phyloP scores from a whole-genome alignment of 441 rosid genomes.

The Theobroma grandiflorum region DNA sequence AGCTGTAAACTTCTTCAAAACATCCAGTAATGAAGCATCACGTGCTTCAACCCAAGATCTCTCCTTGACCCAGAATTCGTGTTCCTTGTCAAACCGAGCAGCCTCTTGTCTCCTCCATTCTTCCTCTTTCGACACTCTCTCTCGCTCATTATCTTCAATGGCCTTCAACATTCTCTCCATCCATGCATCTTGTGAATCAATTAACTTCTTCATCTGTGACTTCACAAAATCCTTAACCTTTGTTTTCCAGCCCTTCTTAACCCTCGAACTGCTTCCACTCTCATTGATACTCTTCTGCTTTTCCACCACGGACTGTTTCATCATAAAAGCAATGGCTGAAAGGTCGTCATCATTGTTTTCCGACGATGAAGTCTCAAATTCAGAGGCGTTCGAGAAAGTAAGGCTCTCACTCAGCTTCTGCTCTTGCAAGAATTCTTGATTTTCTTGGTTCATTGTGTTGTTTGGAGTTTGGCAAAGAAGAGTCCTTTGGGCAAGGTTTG shows the following conservation, averaged over 20 bases:
- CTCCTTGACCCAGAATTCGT: conserved; percentile 57
- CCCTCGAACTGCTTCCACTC: conserved; percentile 30
- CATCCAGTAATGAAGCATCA: conserved; percentile 55
- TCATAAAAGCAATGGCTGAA: conserved; percentile 52
- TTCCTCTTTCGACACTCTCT: conserved; percentile 49
- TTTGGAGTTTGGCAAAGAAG: conserved; percentile 31
- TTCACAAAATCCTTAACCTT: conserved; percentile 60
- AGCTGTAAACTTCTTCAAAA: conserved; percentile 38
- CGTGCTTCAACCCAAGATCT: conserved; percentile 64
- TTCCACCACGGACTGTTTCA: conserved; percentile 38
- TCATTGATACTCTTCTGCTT: conserved; percentile 36
- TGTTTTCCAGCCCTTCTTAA: conserved; percentile 43
- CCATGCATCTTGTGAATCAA: conserved; percentile 62
- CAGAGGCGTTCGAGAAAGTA: conserved; percentile 55
- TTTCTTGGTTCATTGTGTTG: conserved; percentile 32
- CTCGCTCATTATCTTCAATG: conserved; percentile 61
- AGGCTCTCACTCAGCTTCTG: conserved; percentile 44
- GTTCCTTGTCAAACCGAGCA: conserved; percentile 47
- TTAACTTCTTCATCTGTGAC: conserved; percentile 48
- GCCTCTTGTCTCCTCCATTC: conserved; percentile 58
- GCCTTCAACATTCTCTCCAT: conserved; percentile 64
- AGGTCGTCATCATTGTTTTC: conserved; percentile 49
- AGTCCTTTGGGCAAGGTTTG: conserved; percentile 32
- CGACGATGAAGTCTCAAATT: conserved; percentile 57
- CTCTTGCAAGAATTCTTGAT: conserved; percentile 41